A percentile compares a stretch with the other conserved stretches of the same genome.
Conservation (phyloP, 164 flowering plant species). For the Tetracentron sinense region DNA sequence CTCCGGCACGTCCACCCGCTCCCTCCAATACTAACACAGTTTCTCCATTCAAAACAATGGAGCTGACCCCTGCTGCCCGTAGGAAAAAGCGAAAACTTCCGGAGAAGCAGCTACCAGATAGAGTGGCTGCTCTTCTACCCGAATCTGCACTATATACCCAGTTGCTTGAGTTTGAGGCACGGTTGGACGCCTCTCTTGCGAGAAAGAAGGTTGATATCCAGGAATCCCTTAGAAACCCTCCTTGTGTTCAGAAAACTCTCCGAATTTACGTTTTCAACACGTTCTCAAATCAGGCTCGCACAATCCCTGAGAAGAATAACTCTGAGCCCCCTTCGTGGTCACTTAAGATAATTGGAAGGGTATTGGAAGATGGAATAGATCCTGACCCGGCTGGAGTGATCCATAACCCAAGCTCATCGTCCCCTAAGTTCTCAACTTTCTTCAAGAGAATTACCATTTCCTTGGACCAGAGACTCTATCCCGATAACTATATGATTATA, state of each 20-base stretch:
- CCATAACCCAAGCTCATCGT: conserved; percentile 28
- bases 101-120: conserved; percentile 62
- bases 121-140: conserved; percentile 70
- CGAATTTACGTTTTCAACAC: conserved; percentile 79
- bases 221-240: conserved; percentile 62
- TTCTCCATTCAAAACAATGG: conserved; percentile 67
- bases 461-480: conserved; percentile 74
- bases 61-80: conserved; percentile 74
- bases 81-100: conserved; percentile 68
- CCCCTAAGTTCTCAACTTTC: conserved; percentile 76
- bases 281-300: conserved; percentile 49
- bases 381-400: conserved; percentile 43
- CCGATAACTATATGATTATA: conserved; percentile 67
- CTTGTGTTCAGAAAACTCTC: conserved; percentile 59
- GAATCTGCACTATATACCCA: conserved; percentile 78
- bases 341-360: conserved; percentile 76
- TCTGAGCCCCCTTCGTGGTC: conserved; percentile 77
- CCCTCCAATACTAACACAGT: conserved; percentile 29
- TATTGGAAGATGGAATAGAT: conserved; percentile 67
- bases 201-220: conserved; percentile 77
- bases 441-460: conserved; percentile 72
- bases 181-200: conserved; percentile 62
- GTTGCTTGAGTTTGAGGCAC: conserved; percentile 68
- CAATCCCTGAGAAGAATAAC: conserved; percentile 38
- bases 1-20: conserved; percentile 64